Conservation (phyloP, 148 eudicot species). For the Fagopyrum esculentum region DNA sequence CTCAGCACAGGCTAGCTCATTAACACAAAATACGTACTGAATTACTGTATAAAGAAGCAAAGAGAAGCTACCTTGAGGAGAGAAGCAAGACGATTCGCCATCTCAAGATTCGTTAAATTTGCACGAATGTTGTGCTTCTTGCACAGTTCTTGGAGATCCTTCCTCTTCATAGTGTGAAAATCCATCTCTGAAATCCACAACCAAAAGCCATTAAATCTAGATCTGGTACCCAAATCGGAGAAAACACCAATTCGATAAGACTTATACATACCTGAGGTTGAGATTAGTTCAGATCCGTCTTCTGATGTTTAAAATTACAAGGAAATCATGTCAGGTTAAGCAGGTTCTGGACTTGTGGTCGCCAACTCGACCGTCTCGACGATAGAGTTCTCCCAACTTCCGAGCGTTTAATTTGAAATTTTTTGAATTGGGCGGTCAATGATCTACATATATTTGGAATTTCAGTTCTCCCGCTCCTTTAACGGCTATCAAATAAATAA, state of each 20-base stretch:
- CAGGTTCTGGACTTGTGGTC: not conserved
- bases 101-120: constrained; percentile 46
- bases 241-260: not conserved
- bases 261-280: not conserved
- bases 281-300: not conserved
- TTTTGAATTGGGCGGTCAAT: constrained; percentile 8
- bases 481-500: not conserved
- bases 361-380: not conserved
- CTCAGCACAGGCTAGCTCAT: not conserved
- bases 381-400: not conserved
- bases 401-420: not conserved
- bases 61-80: constrained; percentile 32
- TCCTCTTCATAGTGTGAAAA: constrained; percentile 46
- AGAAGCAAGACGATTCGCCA: constrained; percentile 46
- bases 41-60: not conserved
- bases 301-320: not conserved
- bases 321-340: not conserved
- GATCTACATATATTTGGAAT: not conserved
- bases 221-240: not conserved
- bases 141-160: constrained; percentile 54
- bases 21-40: not conserved
- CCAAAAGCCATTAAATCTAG: not conserved
- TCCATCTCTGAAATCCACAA: constrained; percentile 41
- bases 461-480: not conserved
- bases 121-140: constrained; percentile 64